Evolutionary conservation across 257 asterid species (phyloP), one percentile per base, ranked within the genome.

Genomic region (Rhazya stricta): DNA sequence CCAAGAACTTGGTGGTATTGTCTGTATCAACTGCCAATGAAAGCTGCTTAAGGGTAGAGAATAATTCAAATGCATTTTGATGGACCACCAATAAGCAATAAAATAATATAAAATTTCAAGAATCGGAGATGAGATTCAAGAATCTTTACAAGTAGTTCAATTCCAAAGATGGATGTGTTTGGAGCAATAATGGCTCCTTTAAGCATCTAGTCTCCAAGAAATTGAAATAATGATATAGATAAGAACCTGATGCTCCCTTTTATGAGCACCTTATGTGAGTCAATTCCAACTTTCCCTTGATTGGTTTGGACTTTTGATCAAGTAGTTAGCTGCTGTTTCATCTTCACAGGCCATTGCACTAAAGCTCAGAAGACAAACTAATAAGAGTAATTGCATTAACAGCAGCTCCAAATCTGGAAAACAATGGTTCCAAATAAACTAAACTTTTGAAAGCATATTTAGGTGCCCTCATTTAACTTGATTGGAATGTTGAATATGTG

Each of bases 221-320:
- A 74, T 62, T 61, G 34, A 73, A 83, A 80, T 77, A 76, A 76
- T 84, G 76, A 78, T 62, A 83, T 66, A 84, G 92, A 89, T 79
- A 86, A 84, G 91, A 86, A 88, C 85, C 82, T 25, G 90, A 86
- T 88, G 77, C 90, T 79, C 43, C 46, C 29, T 83, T 83, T 84
- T 84, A 69, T 60, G 72, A 72, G 39, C 73, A 69, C 63, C 56
- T 63, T 0, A 67, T 70, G 34, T 69, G 80, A 71, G 78, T 63
- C 80, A 74, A 57, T 78, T 72, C 48, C 81, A 72, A 48, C 81
- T 75, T 78, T 78, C 60, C 77, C 37, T 37, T 29, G 66, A 69
- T 58, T 69, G 61, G 67, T 81, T 74, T 66, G 48, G 48, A 25
- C 72, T 45, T 63, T 67, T 65, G 34, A 21, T 65, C 39, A 27